phyloP scores from a whole-genome alignment of 345 rosid species.

The Brassica carinata region DNA sequence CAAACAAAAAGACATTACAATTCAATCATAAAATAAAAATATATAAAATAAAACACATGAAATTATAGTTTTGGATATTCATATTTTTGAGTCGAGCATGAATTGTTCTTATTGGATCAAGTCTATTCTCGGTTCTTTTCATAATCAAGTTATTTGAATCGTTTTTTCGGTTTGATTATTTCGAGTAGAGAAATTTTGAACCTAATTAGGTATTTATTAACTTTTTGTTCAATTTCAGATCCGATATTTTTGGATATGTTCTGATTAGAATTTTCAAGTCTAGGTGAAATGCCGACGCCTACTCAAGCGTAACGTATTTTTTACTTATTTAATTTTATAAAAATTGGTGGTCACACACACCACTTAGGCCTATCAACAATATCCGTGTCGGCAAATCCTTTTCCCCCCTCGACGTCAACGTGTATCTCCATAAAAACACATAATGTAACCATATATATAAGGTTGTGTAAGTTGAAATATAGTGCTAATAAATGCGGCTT shows the following conservation, averaged over 20 bases:
- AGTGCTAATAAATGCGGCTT: background rate
- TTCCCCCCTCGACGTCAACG: background rate
- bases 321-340: background rate
- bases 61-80: too few relatives aligned
- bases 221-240: background rate
- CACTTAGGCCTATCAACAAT: conserved; percentile 28
- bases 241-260: background rate
- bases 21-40: background rate
- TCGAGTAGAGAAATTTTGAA: background rate
- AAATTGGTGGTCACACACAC: conserved; percentile 40
- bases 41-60: too few relatives aligned
- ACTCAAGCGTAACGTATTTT: background rate
- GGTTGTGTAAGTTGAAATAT: background rate
- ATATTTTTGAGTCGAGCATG: too few relatives aligned
- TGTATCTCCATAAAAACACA: conserved; percentile 20
- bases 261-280: background rate
- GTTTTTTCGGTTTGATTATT: too few relatives aligned
- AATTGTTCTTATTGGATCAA: too few relatives aligned
- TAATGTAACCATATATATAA: background rate
- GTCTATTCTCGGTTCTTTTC: too few relatives aligned
- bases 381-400: conserved; percentile 37
- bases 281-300: too few relatives aligned
- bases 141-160: too few relatives aligned
- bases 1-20: too few relatives aligned
- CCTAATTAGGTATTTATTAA: too few relatives aligned